phyloP scores from a whole-genome alignment of 2,329 filamentous ascomycete species.

The Curvularia lunata region DNA sequence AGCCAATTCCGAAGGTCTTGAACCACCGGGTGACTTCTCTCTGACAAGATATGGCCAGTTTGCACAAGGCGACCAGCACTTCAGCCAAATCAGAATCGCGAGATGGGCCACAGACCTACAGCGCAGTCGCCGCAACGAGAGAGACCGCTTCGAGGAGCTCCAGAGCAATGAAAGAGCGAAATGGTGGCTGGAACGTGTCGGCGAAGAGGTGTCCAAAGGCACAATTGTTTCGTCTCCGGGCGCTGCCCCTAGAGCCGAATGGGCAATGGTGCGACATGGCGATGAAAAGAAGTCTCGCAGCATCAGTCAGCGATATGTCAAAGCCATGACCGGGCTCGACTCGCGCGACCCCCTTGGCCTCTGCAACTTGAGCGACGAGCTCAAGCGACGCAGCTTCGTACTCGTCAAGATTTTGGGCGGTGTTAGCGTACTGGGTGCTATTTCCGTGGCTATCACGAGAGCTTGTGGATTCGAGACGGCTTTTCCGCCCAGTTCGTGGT shows the following conservation, averaged over 20 bases:
- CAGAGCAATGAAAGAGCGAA: conserved; percentile 66
- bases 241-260: conserved; percentile 40
- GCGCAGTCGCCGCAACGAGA: conserved; percentile 74
- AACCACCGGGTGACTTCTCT: conserved; percentile 45
- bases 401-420: conserved; percentile 77
- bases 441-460: conserved; percentile 61
- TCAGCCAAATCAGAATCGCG: conserved; percentile 73
- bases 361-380: conserved; percentile 69
- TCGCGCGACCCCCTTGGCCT: conserved; percentile 81
- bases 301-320: conserved; percentile 30
- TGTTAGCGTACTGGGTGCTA: conserved; percentile 74
- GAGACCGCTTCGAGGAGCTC: conserved; percentile 69
- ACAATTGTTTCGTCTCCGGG: conserved; percentile 37
- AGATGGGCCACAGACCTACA: conserved; percentile 86
- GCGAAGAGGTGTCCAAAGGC: conserved; percentile 62
- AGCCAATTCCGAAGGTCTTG: conserved; percentile 33
- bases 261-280: conserved; percentile 41
- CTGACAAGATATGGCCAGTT: conserved; percentile 59
- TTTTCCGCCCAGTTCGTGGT: conserved; percentile 36
- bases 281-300: conserved; percentile 37
- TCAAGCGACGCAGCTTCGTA: conserved; percentile 69
- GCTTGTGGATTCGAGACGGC: conserved; percentile 43
- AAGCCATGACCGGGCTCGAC: conserved; percentile 47
- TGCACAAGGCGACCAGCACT: conserved; percentile 62
- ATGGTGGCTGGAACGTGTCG: conserved; percentile 74